Evolutionary conservation across 1,284 basidiomycete genomes (phyloP), one percentile per base, ranked within the genome.

Genomic region (Boletus smithii): DNA sequence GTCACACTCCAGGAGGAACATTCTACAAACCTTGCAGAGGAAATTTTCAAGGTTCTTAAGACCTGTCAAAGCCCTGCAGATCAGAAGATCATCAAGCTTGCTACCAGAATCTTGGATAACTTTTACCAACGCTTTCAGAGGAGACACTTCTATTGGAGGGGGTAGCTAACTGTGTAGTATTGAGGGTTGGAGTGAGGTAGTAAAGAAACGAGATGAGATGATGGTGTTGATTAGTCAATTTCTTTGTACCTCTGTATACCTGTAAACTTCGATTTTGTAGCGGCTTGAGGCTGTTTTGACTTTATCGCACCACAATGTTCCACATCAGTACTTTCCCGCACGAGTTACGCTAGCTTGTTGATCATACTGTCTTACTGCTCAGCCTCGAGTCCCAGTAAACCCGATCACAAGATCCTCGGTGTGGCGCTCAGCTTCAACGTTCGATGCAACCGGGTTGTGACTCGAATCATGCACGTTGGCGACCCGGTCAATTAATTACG

Each of bases 101-200:
- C 42, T 23, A 3, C 11, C 1, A 17, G 24, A 14, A 56, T 67
- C 18, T 24, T 61, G 18, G 44, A 53, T 9, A 56, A 66, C 34
- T 51, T 64, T 22, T 20, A 23, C 5, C 62, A 68, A 20, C 63
- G 66, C n/a, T 64, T 64, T 31, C 5, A 9, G 10, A 34, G 17
- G 24, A 9, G 16, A 6, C 48, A 23, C 9, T 55, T 46, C n/a
- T 3, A 16, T 9, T 23, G 29, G 10, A 8, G 30, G 3, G 9
- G 20, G 2, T 33, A 22, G 6, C 8, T 29, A 9, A 32, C 5
- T 32, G 5, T 41, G n/a, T n/a, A n/a, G n/a, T n/a, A n/a, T n/a
- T n/a, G n/a, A n/a, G n/a, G n/a, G n/a, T n/a, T n/a, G n/a, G n/a
- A n/a, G n/a, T n/a, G n/a, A n/a, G n/a, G n/a, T n/a, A n/a, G n/a